These are phyloP conservation scores for Penicillium vulpinum DNA, from an alignment of 2,329 filamentous ascomycete genomes.

Conservation along the genomic window DNA sequence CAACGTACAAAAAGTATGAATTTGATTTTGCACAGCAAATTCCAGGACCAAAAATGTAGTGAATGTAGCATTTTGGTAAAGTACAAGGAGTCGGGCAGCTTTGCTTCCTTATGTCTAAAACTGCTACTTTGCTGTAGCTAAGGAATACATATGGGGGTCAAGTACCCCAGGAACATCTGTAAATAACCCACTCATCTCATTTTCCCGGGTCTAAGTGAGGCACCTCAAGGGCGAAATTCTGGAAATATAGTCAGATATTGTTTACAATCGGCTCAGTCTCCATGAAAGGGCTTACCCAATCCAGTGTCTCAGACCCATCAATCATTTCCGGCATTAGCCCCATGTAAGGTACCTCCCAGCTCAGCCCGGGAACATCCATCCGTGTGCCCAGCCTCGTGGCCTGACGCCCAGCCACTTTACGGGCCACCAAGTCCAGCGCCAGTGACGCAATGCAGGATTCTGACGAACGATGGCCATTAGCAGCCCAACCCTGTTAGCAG, in stretches of 20 bases:
- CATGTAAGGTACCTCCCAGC: conserved; percentile 13
- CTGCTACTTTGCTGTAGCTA: too few species aligned
- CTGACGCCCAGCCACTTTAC: conserved; percentile 13
- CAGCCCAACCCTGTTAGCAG: conserved; percentile 17
- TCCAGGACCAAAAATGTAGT: not conserved
- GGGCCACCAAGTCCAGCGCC: conserved; percentile 19
- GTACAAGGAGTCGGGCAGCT: not conserved
- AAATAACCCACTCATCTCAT: not conserved
- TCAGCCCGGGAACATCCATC: not conserved
- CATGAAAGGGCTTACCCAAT: conserved; percentile 15
- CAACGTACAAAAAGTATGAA: not conserved
- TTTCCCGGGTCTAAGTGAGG: not conserved
- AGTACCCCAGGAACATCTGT: not conserved
- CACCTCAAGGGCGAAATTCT: conserved; percentile 2
- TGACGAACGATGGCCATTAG: conserved; percentile 1
- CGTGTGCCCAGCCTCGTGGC: not conserved
- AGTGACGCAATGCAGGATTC: conserved; percentile 15
- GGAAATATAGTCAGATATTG: conserved; percentile 1
- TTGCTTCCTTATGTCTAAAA: not conserved
- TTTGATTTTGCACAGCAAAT: not conserved
- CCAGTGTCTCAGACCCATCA: conserved; percentile 18
- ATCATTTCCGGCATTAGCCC: conserved; percentile 23
- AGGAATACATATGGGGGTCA: not conserved
- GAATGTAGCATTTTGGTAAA: not conserved
- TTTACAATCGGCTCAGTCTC: not conserved